Conservation (phyloP, 176 grass and related monocot species). For the Puccinellia tenuiflora region DNA sequence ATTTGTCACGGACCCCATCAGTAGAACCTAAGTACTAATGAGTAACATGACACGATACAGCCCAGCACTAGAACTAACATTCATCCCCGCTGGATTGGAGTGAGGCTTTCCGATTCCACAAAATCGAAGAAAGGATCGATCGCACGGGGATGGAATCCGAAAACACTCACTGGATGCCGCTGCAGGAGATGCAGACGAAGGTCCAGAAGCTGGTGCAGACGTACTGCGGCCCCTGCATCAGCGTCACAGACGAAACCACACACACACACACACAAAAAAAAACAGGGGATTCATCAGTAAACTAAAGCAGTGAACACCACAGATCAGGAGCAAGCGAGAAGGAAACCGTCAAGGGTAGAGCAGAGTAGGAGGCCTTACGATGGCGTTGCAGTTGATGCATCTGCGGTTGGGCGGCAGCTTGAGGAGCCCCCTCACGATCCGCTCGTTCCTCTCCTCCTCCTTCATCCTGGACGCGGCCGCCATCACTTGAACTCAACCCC, state of each 20-base stretch:
- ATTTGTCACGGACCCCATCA: not conserved
- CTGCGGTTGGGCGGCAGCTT: conserved; percentile 91
- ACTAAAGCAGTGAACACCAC: not conserved
- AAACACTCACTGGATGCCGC: conserved; percentile 82
- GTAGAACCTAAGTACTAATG: not conserved
- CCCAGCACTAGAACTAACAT: not conserved
- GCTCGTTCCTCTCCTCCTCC: conserved; percentile 94
- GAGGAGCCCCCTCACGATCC: conserved; percentile 82
- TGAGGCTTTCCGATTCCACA: not conserved
- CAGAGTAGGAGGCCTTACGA: conserved; percentile 28
- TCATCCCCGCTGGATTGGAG: not conserved
- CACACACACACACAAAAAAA: too few relatives aligned
- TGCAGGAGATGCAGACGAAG: conserved; percentile 90
- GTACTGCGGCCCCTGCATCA: conserved; percentile 87
- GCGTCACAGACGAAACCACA: not conserved
- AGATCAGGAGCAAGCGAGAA: not conserved
- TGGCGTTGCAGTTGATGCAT: conserved; percentile 75
- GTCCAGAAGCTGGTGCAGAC: conserved; percentile 92
- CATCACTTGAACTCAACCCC: conserved; percentile 1
- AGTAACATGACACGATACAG: not conserved
- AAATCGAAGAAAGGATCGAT: not conserved
- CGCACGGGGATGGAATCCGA: not conserved
- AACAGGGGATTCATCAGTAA: not conserved
- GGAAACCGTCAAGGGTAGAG: not conserved
- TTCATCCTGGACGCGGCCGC: conserved; percentile 49